Evolutionary conservation across 345 rosid species (phyloP).

Genomic region (Linum lewisii): DNA sequence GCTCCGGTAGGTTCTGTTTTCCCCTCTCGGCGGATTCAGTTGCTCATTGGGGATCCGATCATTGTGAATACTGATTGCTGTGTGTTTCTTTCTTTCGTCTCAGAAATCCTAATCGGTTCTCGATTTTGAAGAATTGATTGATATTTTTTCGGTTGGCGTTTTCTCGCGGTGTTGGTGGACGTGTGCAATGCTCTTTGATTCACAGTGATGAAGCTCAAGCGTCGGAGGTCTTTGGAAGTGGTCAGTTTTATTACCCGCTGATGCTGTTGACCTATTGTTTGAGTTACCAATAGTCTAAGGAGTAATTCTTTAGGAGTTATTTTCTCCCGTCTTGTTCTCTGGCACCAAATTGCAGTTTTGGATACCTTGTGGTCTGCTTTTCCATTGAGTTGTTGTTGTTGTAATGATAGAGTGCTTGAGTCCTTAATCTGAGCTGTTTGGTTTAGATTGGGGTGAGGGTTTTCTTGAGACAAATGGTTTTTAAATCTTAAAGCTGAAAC

Average conservation of each 20-base stretch:
- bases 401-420: background rate
- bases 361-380: background rate
- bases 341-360: background rate
- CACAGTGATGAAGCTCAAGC: constrained; percentile 63
- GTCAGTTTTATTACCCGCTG: constrained; percentile 30
- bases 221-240: constrained; percentile 75
- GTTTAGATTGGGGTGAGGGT: too few species aligned
- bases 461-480: too few species aligned
- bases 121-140: constrained; percentile 45
- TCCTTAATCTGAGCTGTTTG: background rate
- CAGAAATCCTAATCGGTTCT: constrained; percentile 36
- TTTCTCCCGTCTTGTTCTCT: background rate
- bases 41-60: constrained; percentile 25
- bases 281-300: background rate
- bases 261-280: background rate
- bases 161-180: background rate
- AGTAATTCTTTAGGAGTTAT: background rate
- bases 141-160: constrained; percentile 10
- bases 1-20: background rate
- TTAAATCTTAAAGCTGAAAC: too few species aligned
- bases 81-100: background rate
- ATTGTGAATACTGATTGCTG: constrained; percentile 10
- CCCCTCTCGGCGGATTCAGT: background rate
- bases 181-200: constrained; percentile 39
- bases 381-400: background rate